These are phyloP conservation scores for Besnoitia besnoiti DNA, from an alignment of 169 alveolate species.

Conservation along the genomic window DNA sequence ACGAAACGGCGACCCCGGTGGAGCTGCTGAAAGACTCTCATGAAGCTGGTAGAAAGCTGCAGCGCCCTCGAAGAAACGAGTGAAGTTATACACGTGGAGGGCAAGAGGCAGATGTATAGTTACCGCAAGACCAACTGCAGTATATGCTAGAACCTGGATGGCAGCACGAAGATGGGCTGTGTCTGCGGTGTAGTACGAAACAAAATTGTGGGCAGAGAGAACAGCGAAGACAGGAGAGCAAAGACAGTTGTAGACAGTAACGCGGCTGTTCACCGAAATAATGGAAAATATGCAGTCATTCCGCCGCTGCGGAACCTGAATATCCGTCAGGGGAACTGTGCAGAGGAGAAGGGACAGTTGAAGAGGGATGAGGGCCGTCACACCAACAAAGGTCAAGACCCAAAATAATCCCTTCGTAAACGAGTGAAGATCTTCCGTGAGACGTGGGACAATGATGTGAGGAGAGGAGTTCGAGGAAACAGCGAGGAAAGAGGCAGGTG, in stretches of 20 bases:
- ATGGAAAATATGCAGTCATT: neutral
- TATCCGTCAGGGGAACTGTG: conserved; percentile 4
- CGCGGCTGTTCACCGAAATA: neutral
- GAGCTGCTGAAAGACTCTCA: conserved; percentile 1
- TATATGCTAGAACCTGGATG: neutral
- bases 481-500: neutral
- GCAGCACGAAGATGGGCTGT: neutral
- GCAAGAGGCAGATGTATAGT: neutral
- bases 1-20: neutral
- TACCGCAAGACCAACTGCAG: neutral
- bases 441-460: neutral
- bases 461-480: neutral
- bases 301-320: neutral
- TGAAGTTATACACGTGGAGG: conserved; percentile 13
- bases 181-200: neutral
- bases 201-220: conserved; percentile 3
- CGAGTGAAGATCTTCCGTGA: conserved; percentile 9
- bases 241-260: conserved; percentile 19
- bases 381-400: conserved; percentile 3
- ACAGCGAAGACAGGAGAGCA: conserved; percentile 6
- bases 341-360: conserved; percentile 21
- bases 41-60: conserved; percentile 10
- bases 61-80: conserved; percentile 19
- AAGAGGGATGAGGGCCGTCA: neutral
- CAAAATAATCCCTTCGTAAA: neutral